These are phyloP conservation scores for Chytriomyces sp. DNA, from an alignment of 192 early-diverging fungal genomes.

Conservation along the genomic window DNA sequence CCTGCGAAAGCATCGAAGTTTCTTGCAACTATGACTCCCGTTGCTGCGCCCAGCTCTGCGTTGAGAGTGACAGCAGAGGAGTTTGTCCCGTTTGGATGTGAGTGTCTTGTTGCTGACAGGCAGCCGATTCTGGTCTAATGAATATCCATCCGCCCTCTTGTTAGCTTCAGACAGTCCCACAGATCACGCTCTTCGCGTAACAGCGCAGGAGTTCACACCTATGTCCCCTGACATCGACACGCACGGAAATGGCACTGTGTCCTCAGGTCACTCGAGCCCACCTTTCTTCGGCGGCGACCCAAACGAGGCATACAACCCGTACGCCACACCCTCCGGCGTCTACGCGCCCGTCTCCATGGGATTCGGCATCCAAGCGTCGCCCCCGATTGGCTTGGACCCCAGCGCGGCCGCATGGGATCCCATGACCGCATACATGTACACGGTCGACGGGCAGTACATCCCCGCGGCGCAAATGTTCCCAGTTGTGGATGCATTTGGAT, in stretches of 20 bases:
- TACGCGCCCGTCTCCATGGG: neutral
- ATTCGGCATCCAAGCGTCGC: neutral
- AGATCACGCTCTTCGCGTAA: too few relatives aligned
- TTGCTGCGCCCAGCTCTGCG: neutral
- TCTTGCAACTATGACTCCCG: neutral
- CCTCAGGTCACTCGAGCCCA: neutral
- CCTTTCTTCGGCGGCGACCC: slow-evolving; percentile 21
- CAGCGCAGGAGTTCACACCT: neutral
- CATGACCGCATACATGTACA: too few relatives aligned
- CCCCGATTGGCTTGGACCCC: neutral
- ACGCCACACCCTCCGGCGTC: neutral
- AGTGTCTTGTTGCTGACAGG: neutral
- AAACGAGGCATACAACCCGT: neutral
- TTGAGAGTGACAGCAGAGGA: slow-evolving; percentile 13
- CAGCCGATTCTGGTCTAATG: neutral
- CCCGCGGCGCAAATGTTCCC: too few relatives aligned
- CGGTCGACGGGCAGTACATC: too few relatives aligned
- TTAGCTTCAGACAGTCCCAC: too few relatives aligned
- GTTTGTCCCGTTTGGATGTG: neutral
- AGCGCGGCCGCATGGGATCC: neutral
- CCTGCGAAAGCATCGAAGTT: neutral
- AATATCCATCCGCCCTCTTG: slow-evolving; percentile 2
- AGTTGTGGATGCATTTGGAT: too few relatives aligned
- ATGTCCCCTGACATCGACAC: neutral
- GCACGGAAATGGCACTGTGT: too few relatives aligned